Conservation (phyloP, 1,284 basidiomycete genomes). For the Leucoagaricus sp. region DNA sequence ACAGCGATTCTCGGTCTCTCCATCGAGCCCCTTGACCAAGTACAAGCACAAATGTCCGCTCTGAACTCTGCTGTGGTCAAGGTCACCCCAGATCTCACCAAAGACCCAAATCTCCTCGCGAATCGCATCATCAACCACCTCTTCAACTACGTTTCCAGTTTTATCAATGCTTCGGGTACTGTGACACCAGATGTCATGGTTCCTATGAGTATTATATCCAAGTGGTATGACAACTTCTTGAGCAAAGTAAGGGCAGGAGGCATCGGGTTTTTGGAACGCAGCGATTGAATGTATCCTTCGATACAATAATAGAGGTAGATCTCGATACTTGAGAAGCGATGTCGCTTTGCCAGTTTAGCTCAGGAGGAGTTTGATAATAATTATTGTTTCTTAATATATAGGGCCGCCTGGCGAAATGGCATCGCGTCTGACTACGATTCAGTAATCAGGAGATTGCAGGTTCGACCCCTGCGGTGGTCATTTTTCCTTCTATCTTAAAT, state of each 20-base stretch:
- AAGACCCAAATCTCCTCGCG: slow-evolving; percentile 42
- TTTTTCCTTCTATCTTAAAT: not conserved
- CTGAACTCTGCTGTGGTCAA: slow-evolving; percentile 27
- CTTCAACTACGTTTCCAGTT: slow-evolving; percentile 84
- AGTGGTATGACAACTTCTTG: slow-evolving; percentile 83
- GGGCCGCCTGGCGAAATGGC: slow-evolving; percentile 80
- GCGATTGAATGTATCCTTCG: not conserved
- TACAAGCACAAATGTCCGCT: slow-evolving; percentile 53
- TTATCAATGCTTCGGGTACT: slow-evolving; percentile 50
- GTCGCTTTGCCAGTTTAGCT: no score
- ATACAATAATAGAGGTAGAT: no score
- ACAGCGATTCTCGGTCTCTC: slow-evolving; percentile 74
- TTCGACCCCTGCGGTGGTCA: slow-evolving; percentile 58
- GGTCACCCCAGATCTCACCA: slow-evolving; percentile 13
- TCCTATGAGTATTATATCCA: slow-evolving; percentile 74
- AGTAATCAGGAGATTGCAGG: slow-evolving; percentile 70
- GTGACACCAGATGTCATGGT: slow-evolving; percentile 65
- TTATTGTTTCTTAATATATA: no score
- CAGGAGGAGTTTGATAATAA: no score
- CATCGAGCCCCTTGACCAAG: slow-evolving; percentile 64
- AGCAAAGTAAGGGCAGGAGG: slow-evolving; percentile 75
- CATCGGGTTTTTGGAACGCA: slow-evolving; percentile 72
- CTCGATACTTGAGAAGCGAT: no score
- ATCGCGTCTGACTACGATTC: slow-evolving; percentile 63
- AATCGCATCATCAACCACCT: slow-evolving; percentile 75